Percentiles rank a stretch among this genome's conserved stretches.
Evolutionary conservation across 202 grass and related monocot genomes (phyloP).

Genomic region (Schoenoplectus triqueter): DNA sequence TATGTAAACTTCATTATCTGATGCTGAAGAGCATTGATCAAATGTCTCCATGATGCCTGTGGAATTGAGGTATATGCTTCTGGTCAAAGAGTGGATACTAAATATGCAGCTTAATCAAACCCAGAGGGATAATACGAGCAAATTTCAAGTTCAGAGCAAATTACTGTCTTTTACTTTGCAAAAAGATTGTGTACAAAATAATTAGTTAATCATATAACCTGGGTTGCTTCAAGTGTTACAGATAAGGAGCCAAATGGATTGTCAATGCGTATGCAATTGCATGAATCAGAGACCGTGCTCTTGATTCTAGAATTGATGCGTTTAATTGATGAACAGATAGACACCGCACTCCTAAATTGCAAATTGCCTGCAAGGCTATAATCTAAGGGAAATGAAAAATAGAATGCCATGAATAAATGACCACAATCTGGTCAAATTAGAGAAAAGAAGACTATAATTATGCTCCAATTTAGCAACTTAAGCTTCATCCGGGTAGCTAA

Average conservation of each 20-base stretch:
- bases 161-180: background rate
- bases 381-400: conserved; percentile 35
- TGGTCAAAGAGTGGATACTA: conserved; percentile 12
- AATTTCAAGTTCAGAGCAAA: conserved; percentile 3
- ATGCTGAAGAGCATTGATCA: conserved; percentile 69
- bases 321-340: conserved; percentile 73
- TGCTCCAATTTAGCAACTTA: background rate
- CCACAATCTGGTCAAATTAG: background rate
- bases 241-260: conserved; percentile 89
- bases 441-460: background rate
- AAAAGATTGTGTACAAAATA: background rate
- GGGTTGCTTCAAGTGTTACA: conserved; percentile 75
- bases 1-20: conserved; percentile 32
- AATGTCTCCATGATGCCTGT: conserved; percentile 84
- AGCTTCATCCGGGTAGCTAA: conserved; percentile 76
- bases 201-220: conserved; percentile 51
- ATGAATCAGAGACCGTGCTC: conserved; percentile 43
- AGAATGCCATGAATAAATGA: background rate
- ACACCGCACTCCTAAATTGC: conserved; percentile 87
- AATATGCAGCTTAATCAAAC: background rate
- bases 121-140: background rate
- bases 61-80: conserved; percentile 39
- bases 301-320: conserved; percentile 45
- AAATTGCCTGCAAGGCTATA: conserved; percentile 55
- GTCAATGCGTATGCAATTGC: conserved; percentile 71